These are phyloP conservation scores for Fusarium sarcochroum DNA, from an alignment of 2,329 filamentous ascomycete species.

Conservation along the genomic window DNA sequence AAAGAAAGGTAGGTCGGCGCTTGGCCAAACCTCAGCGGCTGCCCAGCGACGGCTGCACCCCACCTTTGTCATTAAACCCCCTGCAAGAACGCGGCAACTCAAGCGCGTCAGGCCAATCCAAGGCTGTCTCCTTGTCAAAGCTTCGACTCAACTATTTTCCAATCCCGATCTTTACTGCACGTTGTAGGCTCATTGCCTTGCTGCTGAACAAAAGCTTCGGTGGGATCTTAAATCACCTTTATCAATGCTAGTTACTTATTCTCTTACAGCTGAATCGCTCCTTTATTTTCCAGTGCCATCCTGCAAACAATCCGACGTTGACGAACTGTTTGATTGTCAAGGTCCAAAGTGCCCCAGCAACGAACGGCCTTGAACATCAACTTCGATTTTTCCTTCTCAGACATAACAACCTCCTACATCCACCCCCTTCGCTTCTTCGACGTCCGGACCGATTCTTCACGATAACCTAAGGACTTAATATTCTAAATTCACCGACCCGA, in stretches of 20 bases:
- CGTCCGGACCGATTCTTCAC: not conserved
- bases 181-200: constrained; percentile 34
- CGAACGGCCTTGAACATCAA: constrained; percentile 31
- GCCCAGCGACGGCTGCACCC: constrained; percentile 31
- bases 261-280: constrained; percentile 3
- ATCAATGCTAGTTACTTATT: not conserved
- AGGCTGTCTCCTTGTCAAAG: constrained; percentile 23
- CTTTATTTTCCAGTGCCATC: constrained; percentile 1
- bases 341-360: constrained; percentile 39
- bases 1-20: not conserved
- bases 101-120: constrained; percentile 33
- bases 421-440: not conserved
- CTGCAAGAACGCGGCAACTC: constrained; percentile 45
- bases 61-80: constrained; percentile 46
- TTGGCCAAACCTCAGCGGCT: constrained; percentile 18
- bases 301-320: constrained; percentile 9
- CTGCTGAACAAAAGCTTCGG: constrained; percentile 13
- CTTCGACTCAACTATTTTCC: constrained; percentile 36
- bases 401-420: constrained; percentile 1
- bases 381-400: constrained; percentile 16
- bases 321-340: constrained; percentile 18
- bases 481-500: not conserved
- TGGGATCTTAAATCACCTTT: not conserved
- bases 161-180: constrained; percentile 25
- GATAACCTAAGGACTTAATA: not conserved